Conservation (phyloP, 805 yeast species). For the Kluyveromyces starmeri region DNA sequence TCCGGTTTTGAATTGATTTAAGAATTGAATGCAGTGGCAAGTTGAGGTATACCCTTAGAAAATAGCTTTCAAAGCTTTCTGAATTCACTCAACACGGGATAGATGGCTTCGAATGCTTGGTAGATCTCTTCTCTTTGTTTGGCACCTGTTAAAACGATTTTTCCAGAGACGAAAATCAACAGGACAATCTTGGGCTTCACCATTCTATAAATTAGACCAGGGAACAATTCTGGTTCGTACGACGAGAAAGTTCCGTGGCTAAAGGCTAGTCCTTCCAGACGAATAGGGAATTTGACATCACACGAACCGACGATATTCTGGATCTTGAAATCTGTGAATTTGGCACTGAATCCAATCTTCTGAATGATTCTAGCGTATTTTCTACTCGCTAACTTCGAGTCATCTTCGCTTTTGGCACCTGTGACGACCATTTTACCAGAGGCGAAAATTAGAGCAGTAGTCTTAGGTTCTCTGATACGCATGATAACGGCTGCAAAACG, state of each 20-base stretch:
- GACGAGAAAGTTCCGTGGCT: slow-evolving; percentile 98
- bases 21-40: too few relatives aligned
- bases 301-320: slow-evolving; percentile 98
- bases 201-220: slow-evolving; percentile 98
- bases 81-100: slow-evolving; percentile 97
- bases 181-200: slow-evolving; percentile 96
- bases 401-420: slow-evolving; percentile 98
- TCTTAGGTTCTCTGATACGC: slow-evolving; percentile 98
- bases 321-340: slow-evolving; percentile 94
- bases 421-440: slow-evolving; percentile 99
- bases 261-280: slow-evolving; percentile 95
- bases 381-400: slow-evolving; percentile 94
- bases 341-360: slow-evolving; percentile 94
- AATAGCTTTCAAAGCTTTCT: slow-evolving; percentile 66
- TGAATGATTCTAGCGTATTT: slow-evolving; percentile 97
- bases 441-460: slow-evolving; percentile 95
- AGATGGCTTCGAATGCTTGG: slow-evolving; percentile 96
- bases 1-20: too few relatives aligned
- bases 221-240: slow-evolving; percentile 96
- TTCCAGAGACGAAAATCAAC: slow-evolving; percentile 92
- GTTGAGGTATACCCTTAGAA: too few relatives aligned
- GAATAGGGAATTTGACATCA: slow-evolving; percentile 95
- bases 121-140: slow-evolving; percentile 98
- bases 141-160: slow-evolving; percentile 96
- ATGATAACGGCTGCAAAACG: slow-evolving; percentile 99